A percentile compares a stretch with the other conserved stretches of the same genome.
phyloP scores from a whole-genome alignment of 306 rosid species.

The Betula pendula region DNA sequence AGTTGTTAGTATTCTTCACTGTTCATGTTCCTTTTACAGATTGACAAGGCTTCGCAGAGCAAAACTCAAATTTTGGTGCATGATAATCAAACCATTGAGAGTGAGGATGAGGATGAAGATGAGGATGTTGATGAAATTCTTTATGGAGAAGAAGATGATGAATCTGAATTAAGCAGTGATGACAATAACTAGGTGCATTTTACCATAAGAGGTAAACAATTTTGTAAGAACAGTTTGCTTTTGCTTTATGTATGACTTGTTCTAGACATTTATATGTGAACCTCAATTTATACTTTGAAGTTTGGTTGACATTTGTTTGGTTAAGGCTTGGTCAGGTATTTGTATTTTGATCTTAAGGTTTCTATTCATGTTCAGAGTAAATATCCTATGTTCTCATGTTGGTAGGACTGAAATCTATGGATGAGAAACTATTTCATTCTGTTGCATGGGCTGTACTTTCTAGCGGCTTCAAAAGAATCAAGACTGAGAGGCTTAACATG shows the following conservation, averaged over 20 bases:
- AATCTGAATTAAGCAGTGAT: conserved; percentile 78
- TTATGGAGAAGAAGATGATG: conserved; percentile 58
- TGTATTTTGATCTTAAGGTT: background rate
- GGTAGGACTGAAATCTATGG: background rate
- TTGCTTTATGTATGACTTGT: background rate
- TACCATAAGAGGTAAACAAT: background rate
- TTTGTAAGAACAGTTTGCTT: background rate
- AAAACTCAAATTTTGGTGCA: conserved; percentile 29
- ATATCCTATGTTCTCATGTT: background rate
- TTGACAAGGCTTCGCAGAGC: conserved; percentile 61
- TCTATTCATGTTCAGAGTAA: background rate
- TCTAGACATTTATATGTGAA: background rate
- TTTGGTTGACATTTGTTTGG: background rate
- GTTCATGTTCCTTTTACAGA: conserved; percentile 38
- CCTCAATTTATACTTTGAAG: background rate
- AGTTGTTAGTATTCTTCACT: conserved; percentile 22
- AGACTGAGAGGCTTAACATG: conserved; percentile 1
- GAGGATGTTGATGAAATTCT: conserved; percentile 49
- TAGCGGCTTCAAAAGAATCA: background rate
- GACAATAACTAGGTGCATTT: conserved; percentile 49
- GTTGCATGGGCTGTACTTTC: background rate
- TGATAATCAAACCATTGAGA: conserved; percentile 43
- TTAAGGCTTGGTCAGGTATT: background rate
- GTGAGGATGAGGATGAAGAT: conserved; percentile 55
- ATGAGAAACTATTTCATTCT: background rate